Percentiles rank a stretch among this genome's conserved stretches.
Evolutionary conservation across 768 basidiomycete genomes (phyloP).

Genomic region (Psilocybe sp.): DNA sequence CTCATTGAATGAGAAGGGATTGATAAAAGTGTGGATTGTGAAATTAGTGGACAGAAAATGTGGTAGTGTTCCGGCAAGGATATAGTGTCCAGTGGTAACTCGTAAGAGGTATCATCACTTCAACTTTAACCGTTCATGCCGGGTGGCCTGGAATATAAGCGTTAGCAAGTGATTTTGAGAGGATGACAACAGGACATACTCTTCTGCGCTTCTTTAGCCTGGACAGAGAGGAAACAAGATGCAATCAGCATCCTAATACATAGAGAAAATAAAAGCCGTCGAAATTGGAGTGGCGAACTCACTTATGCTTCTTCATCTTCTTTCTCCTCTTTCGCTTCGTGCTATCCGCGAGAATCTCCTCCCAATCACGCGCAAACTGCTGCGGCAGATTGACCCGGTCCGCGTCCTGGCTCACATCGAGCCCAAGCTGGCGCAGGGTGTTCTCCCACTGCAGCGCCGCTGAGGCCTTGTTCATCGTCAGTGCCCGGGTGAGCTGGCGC

Average conservation of each 20-base stretch:
- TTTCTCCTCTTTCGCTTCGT: constrained; percentile 81
- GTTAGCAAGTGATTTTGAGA: neutral
- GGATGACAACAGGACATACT: constrained; percentile 42
- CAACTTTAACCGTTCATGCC: constrained; percentile 22
- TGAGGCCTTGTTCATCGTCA: constrained; percentile 66
- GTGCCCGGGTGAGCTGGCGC: constrained; percentile 70
- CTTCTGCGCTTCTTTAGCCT: constrained; percentile 91
- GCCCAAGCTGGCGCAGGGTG: constrained; percentile 61
- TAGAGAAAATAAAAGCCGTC: neutral
- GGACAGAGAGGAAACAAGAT: constrained; percentile 8
- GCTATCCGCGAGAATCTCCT: constrained; percentile 72
- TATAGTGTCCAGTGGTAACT: constrained; percentile 6
- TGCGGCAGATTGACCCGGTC: constrained; percentile 50
- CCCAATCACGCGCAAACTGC: constrained; percentile 57
- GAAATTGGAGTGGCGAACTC: constrained; percentile 29
- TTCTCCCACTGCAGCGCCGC: constrained; percentile 67
- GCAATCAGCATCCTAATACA: neutral
- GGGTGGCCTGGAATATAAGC: constrained; percentile 40
- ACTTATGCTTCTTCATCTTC: constrained; percentile 99
- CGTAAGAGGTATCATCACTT: constrained; percentile 10
- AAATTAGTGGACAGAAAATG: neutral
- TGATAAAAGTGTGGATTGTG: too few species aligned
- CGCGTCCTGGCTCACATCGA: constrained; percentile 49
- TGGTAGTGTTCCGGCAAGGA: constrained; percentile 12
- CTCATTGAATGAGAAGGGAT: too few species aligned